A percentile compares a stretch with the other conserved stretches of the same genome.
phyloP scores from a whole-genome alignment of 306 rosid genomes.

The Lablab purpureus region DNA sequence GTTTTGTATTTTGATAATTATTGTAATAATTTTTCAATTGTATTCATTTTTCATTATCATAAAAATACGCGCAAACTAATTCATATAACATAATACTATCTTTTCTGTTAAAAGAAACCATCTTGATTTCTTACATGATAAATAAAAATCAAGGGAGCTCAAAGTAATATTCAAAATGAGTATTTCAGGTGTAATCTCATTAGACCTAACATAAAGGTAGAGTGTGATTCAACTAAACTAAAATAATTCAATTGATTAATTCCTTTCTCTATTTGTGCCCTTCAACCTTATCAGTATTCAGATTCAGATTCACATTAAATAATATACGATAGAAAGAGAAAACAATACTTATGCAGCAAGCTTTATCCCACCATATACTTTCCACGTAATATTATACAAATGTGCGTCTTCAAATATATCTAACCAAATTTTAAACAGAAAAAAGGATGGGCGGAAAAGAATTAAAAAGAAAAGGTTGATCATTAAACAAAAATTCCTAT shows the following conservation, averaged over 20 bases:
- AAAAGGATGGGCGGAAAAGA: constrained; percentile 30
- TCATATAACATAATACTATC: neutral
- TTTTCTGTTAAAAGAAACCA: neutral
- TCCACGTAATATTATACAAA: constrained; percentile 60
- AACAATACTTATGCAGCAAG: constrained; percentile 24
- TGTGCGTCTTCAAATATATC: constrained; percentile 49
- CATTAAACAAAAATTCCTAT: constrained; percentile 65
- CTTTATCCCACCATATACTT: constrained; percentile 38
- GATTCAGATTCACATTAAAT: constrained; percentile 25
- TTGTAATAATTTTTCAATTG: too few relatives aligned
- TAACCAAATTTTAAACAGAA: constrained; percentile 43
- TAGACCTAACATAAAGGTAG: neutral
- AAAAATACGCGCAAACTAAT: neutral
- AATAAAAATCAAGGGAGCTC: neutral
- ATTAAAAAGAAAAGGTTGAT: constrained; percentile 42
- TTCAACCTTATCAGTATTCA: constrained; percentile 25
- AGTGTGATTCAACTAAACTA: neutral
- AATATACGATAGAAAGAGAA: neutral
- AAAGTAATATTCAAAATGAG: neutral
- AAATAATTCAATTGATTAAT: constrained; percentile 9
- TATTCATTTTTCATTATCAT: too few relatives aligned
- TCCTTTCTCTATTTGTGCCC: neutral
- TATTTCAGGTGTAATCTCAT: neutral
- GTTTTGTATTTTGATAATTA: too few relatives aligned
- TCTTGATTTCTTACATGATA: neutral